Evolutionary conservation across 1,284 basidiomycete species (phyloP).

Genomic region (Ustilago esculenta): DNA sequence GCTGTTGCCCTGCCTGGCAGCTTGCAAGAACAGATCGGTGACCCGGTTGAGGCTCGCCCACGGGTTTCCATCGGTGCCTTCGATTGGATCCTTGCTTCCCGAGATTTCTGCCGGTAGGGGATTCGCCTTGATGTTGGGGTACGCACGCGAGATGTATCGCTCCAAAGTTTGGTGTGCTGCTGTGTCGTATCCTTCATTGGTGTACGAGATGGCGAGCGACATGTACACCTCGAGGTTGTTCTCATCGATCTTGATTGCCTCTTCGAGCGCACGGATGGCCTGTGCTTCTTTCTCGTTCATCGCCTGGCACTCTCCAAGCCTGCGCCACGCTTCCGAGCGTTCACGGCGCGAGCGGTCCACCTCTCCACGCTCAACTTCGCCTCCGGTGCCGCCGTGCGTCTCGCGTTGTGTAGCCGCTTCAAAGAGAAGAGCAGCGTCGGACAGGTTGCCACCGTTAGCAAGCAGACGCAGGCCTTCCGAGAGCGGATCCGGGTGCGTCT

Average conservation of each 20-base stretch:
- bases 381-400: conserved; percentile 37
- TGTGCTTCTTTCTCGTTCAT: conserved; percentile 85
- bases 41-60: conserved; percentile 88
- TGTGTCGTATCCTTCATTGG: conserved; percentile 91
- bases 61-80: conserved; percentile 69
- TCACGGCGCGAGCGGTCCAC: conserved; percentile 57
- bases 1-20: conserved; percentile 75
- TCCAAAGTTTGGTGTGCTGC: conserved; percentile 88
- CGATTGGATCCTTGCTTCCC: conserved; percentile 70
- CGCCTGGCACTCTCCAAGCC: conserved; percentile 90
- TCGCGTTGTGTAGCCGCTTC: conserved; percentile 77
- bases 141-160: conserved; percentile 82
- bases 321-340: conserved; percentile 86
- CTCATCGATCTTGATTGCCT: conserved; percentile 74
- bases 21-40: conserved; percentile 83
- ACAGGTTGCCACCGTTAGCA: conserved; percentile 80
- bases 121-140: conserved; percentile 73
- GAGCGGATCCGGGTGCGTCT: conserved; percentile 71
- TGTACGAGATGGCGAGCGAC: conserved; percentile 89
- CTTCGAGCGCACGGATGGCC: conserved; percentile 72
- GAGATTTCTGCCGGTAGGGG: conserved; percentile 73
- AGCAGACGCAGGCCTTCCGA: conserved; percentile 74
- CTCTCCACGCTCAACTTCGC: conserved; percentile 78
- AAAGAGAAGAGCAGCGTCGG: conserved; percentile 82
- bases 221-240: conserved; percentile 73